A percentile compares a stretch with the other conserved stretches of the same genome.
Evolutionary conservation across 306 rosid genomes (phyloP).

Genomic region (Elaeagnus macrophylla): DNA sequence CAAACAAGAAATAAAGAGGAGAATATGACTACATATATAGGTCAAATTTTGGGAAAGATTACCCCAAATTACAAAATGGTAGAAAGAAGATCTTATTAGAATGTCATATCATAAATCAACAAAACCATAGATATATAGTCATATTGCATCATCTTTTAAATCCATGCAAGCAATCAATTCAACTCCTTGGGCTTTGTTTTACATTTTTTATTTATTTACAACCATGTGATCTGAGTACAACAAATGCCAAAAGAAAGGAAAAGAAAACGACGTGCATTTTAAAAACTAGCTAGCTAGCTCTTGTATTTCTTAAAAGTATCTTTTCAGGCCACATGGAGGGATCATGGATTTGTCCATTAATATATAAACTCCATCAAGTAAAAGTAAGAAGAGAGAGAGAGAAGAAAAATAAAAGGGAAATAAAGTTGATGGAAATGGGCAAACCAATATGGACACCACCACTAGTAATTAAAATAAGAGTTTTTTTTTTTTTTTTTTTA

Average conservation of each 20-base stretch:
- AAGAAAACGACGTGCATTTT: slow-evolving; percentile 50
- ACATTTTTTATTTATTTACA: slow-evolving; percentile 10
- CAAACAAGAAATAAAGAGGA: no score
- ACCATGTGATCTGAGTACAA: slow-evolving; percentile 44
- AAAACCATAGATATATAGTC: no score
- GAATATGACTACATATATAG: no score
- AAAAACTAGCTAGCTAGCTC: background rate
- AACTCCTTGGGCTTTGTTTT: no score
- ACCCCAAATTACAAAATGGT: no score
- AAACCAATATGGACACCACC: slow-evolving; percentile 45
- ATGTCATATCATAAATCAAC: no score
- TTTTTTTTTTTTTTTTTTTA: slow-evolving; percentile 10
- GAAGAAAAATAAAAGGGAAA: slow-evolving; percentile 24
- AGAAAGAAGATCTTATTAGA: no score
- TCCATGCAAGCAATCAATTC: no score
- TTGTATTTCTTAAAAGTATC: slow-evolving; percentile 1
- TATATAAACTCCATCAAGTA: slow-evolving; percentile 37
- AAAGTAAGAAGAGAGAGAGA: slow-evolving; percentile 20
- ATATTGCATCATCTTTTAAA: no score
- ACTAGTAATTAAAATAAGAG: background rate
- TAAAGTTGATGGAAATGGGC: slow-evolving; percentile 7
- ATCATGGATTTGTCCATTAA: slow-evolving; percentile 52
- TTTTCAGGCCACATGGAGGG: slow-evolving; percentile 68
- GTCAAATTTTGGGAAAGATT: no score
- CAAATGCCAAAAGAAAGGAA: slow-evolving; percentile 29